Percentiles rank a stretch among this genome's conserved stretches.
Evolutionary conservation across 169 alveolate genomes (phyloP).

Genomic region (Plasmodium malariae): DNA sequence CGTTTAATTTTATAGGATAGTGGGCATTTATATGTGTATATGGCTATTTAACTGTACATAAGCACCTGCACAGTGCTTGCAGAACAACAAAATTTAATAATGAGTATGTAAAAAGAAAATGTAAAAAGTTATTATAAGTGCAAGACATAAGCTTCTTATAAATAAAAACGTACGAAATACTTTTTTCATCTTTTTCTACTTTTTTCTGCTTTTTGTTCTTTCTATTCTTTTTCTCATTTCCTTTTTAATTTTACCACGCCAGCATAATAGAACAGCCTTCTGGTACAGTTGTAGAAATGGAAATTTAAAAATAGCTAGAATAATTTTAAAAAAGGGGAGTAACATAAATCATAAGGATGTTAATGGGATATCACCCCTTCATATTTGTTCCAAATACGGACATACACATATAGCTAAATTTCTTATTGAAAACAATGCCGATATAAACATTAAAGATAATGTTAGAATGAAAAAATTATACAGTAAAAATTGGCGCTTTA

Average conservation of each 20-base stretch:
- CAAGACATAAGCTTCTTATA: too few relatives aligned
- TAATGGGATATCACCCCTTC: constrained; percentile 66
- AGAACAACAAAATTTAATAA: too few relatives aligned
- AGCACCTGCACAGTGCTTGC: too few relatives aligned
- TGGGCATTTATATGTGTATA: too few relatives aligned
- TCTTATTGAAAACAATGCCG: constrained; percentile 60
- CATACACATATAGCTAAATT: constrained; percentile 54
- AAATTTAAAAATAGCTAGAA: constrained; percentile 54
- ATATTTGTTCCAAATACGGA: constrained; percentile 61
- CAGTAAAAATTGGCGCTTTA: not conserved
- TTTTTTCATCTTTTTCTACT: not conserved
- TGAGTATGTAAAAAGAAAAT: too few relatives aligned
- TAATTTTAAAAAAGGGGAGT: constrained; percentile 72
- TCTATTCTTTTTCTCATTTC: not conserved
- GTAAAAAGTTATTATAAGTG: too few relatives aligned
- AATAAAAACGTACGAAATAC: too few relatives aligned
- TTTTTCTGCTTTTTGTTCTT: not conserved
- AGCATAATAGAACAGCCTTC: constrained; percentile 68
- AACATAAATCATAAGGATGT: constrained; percentile 68
- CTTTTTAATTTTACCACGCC: not conserved
- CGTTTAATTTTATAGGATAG: too few relatives aligned
- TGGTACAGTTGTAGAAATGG: constrained; percentile 74
- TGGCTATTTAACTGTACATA: too few relatives aligned
- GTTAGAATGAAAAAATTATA: not conserved
- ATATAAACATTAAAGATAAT: constrained; percentile 54